These are phyloP conservation scores for Chlorella ohadii DNA, from an alignment of 139 green algal genomes.

Conservation along the genomic window DNA sequence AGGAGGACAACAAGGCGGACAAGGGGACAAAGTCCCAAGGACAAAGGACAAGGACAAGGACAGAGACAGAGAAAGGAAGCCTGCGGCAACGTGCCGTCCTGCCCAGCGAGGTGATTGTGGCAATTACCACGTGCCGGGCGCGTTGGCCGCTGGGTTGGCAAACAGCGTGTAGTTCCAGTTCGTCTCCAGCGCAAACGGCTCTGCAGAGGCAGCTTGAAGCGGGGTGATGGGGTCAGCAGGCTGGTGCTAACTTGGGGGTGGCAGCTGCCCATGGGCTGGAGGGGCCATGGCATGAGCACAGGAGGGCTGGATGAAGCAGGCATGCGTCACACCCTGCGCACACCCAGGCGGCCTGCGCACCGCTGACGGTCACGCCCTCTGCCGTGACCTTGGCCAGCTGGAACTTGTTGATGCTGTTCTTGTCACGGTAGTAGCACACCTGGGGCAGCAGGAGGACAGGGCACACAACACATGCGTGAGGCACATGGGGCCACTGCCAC, in stretches of 20 bases:
- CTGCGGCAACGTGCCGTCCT: background rate
- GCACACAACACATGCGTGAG: too few relatives aligned
- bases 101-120: background rate
- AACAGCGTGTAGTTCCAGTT: slow-evolving; percentile 90
- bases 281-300: too few relatives aligned
- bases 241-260: too few relatives aligned
- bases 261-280: too few relatives aligned
- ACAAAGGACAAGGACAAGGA: too few relatives aligned
- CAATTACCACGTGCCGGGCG: slow-evolving; percentile 51
- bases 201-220: slow-evolving; percentile 25
- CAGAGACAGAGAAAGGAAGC: too few relatives aligned
- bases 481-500: too few relatives aligned
- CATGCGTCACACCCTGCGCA: too few relatives aligned
- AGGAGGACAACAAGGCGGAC: too few relatives aligned
- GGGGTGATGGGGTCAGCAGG: background rate
- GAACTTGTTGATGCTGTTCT: slow-evolving; percentile 95
- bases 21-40: too few relatives aligned
- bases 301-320: too few relatives aligned
- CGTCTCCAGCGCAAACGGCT: slow-evolving; percentile 92
- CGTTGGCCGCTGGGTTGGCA: slow-evolving; percentile 44
- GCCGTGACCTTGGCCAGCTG: slow-evolving; percentile 85
- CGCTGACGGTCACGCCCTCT: slow-evolving; percentile 75
- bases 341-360: background rate
- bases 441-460: background rate
- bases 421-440: slow-evolving; percentile 98